A percentile compares a stretch with the other conserved stretches of the same genome.
Evolutionary conservation across 2,329 filamentous ascomycete genomes (phyloP).

Genomic region (Aspergillus amoenus): DNA sequence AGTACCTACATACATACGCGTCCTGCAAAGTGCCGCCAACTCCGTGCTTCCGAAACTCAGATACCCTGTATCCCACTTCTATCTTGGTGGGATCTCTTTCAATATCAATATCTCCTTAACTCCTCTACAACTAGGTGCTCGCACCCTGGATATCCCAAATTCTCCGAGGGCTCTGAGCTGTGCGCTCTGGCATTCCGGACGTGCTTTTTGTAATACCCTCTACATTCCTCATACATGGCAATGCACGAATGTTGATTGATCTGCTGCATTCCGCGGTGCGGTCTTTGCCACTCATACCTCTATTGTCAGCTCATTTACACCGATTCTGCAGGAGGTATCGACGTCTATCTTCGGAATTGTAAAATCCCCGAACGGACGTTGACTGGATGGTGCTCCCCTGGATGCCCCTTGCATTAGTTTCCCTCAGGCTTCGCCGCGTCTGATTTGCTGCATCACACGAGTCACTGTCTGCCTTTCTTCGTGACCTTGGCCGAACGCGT

Average conservation of each 20-base stretch:
- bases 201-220: slow-evolving; percentile 25
- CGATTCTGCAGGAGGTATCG: slow-evolving; percentile 18
- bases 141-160: slow-evolving; percentile 19
- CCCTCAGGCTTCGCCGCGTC: slow-evolving; percentile 35
- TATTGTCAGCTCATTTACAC: slow-evolving; percentile 24
- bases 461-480: slow-evolving; percentile 28
- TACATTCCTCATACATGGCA: slow-evolving; percentile 32
- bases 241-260: slow-evolving; percentile 24
- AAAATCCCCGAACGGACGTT: slow-evolving; percentile 37
- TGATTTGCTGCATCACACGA: slow-evolving; percentile 40
- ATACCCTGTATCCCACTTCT: slow-evolving; percentile 22
- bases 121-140: slow-evolving; percentile 17
- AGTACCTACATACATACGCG: slow-evolving; percentile 25
- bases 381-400: slow-evolving; percentile 36
- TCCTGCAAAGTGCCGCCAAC: slow-evolving; percentile 25
- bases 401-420: slow-evolving; percentile 38
- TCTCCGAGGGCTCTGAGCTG: slow-evolving; percentile 5
- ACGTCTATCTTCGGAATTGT: slow-evolving; percentile 19
- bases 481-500: slow-evolving; percentile 33
- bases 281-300: slow-evolving; percentile 31
- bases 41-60: slow-evolving; percentile 27
- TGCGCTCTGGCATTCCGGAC: slow-evolving; percentile 34
- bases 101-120: slow-evolving; percentile 20
- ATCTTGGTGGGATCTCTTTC: slow-evolving; percentile 9
- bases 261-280: slow-evolving; percentile 33